Evolutionary conservation across 257 asterid genomes (phyloP).

Genomic region (Vinca minor): DNA sequence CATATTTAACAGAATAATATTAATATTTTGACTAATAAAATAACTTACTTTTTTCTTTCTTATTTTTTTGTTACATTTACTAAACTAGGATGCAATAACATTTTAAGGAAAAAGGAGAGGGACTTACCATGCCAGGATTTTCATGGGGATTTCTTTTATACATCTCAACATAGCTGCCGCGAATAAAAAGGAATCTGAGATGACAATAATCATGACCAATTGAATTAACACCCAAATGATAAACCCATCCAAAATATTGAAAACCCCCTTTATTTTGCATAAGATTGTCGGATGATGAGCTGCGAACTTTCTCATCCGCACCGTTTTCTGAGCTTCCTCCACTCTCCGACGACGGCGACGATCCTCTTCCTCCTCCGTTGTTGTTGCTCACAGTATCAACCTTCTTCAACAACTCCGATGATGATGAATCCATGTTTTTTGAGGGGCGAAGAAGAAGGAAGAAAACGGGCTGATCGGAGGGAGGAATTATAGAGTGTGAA

Average conservation of each 20-base stretch:
- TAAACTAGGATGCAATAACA: too few relatives aligned
- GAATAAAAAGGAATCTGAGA: slow-evolving; percentile 51
- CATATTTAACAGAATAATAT: too few relatives aligned
- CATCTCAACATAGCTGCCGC: slow-evolving; percentile 63
- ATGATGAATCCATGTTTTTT: too few relatives aligned
- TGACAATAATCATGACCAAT: slow-evolving; percentile 74
- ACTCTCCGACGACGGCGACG: slow-evolving; percentile 51
- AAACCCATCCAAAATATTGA: slow-evolving; percentile 74
- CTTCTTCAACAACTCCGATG: slow-evolving; percentile 20
- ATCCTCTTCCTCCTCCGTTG: slow-evolving; percentile 29
- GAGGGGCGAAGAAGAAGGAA: neutral
- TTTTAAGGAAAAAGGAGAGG: neutral
- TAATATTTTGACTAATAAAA: too few relatives aligned
- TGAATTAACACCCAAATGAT: slow-evolving; percentile 66
- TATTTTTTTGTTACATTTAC: too few relatives aligned
- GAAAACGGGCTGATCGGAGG: neutral
- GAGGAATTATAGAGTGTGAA: too few relatives aligned
- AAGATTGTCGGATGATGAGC: slow-evolving; percentile 17
- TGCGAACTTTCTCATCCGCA: slow-evolving; percentile 29
- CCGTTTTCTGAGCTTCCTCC: slow-evolving; percentile 46
- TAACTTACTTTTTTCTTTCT: too few relatives aligned
- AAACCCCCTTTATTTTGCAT: slow-evolving; percentile 29
- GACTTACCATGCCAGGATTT: slow-evolving; percentile 56
- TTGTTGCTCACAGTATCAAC: too few relatives aligned
- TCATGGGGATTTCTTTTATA: slow-evolving; percentile 68